Evolutionary conservation across 1,284 basidiomycete genomes (phyloP).

Genomic region (Ustilago bromivora): DNA sequence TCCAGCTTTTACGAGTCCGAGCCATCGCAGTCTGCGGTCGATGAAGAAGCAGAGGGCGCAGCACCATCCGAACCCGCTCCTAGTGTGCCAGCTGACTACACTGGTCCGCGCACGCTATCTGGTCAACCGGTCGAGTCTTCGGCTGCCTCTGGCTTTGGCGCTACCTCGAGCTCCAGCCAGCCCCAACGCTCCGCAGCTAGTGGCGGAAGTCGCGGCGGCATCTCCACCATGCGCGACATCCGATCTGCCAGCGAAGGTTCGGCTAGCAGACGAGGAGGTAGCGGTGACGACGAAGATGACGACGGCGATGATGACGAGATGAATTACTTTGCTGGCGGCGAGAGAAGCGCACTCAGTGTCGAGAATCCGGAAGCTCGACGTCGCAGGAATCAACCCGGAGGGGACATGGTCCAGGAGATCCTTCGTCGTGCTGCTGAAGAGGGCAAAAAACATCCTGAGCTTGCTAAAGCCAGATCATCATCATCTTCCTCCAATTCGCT

Average conservation of each 20-base stretch:
- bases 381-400: constrained; percentile 73
- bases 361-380: constrained; percentile 80
- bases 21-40: constrained; percentile 15
- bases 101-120: constrained; percentile 69
- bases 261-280: constrained; percentile 25
- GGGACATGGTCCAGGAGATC: constrained; percentile 82
- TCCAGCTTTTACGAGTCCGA: constrained; percentile 69
- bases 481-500: constrained; percentile 19
- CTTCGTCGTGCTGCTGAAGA: constrained; percentile 81
- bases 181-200: constrained; percentile 18
- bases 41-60: constrained; percentile 11
- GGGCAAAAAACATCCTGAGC: constrained; percentile 21
- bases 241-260: constrained; percentile 29
- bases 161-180: constrained; percentile 14
- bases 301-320: constrained; percentile 61
- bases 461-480: background rate
- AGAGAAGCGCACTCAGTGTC: constrained; percentile 84
- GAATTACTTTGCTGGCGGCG: constrained; percentile 69
- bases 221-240: constrained; percentile 70
- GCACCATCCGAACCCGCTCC: constrained; percentile 15
- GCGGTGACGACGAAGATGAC: constrained; percentile 44
- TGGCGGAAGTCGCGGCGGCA: constrained; percentile 49
- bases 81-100: constrained; percentile 29
- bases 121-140: constrained; percentile 65
- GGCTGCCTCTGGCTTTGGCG: constrained; percentile 36